A percentile compares a stretch with the other conserved stretches of the same genome.
These are phyloP conservation scores for Lithospermum erythrorhizon DNA, from an alignment of 257 asterid species.

Conservation along the genomic window DNA sequence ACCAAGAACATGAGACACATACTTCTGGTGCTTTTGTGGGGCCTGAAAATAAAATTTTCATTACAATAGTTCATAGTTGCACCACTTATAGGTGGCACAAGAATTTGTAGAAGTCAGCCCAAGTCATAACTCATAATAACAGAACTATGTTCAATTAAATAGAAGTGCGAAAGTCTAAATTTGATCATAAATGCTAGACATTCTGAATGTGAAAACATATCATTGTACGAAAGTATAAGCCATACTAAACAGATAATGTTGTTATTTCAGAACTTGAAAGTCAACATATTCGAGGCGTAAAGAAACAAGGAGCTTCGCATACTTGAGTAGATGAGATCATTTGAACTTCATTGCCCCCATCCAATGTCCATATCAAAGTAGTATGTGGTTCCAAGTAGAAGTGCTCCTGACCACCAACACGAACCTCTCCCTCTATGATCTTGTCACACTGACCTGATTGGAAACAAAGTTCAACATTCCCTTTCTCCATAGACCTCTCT, in stretches of 20 bases:
- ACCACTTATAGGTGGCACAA: background rate
- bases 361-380: slow-evolving; percentile 76
- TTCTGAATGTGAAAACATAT: too few relatives aligned
- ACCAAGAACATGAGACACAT: slow-evolving; percentile 75
- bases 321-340: slow-evolving; percentile 97
- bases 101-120: too few relatives aligned
- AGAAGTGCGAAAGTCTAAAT: too few relatives aligned
- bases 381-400: slow-evolving; percentile 91
- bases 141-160: too few relatives aligned
- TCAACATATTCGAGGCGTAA: background rate
- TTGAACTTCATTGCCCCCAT: slow-evolving; percentile 93
- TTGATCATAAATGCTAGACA: too few relatives aligned
- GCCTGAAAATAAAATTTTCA: slow-evolving; percentile 32
- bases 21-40: slow-evolving; percentile 88
- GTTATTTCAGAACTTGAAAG: background rate
- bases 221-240: too few relatives aligned
- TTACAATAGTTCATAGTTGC: slow-evolving; percentile 3
- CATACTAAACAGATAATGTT: background rate
- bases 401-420: slow-evolving; percentile 93
- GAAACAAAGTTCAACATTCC: slow-evolving; percentile 66
- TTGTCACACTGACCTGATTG: slow-evolving; percentile 65
- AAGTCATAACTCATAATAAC: too few relatives aligned
- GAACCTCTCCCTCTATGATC: slow-evolving; percentile 78
- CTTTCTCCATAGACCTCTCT: slow-evolving; percentile 47
- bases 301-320: slow-evolving; percentile 4